phyloP scores from a whole-genome alignment of 2,329 filamentous ascomycete species.

The Fusarium tanahbumbuense region DNA sequence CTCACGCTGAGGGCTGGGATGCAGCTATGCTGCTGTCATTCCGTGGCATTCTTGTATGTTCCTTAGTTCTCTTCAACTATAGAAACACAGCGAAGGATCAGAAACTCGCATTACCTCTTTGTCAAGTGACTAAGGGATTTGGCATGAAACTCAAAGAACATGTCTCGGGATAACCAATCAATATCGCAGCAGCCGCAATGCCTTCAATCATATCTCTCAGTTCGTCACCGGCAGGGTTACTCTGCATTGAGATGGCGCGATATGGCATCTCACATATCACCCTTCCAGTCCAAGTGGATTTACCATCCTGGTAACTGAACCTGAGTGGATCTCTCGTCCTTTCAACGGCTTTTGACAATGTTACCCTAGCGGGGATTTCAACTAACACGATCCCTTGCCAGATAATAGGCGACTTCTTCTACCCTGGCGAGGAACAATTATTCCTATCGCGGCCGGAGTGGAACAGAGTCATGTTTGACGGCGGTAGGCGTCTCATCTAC shows the following conservation, averaged over 20 bases:
- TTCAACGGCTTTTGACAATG: constrained; percentile 38
- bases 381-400: constrained; percentile 44
- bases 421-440: constrained; percentile 49
- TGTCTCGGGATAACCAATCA: constrained; percentile 10
- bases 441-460: constrained; percentile 54
- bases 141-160: constrained; percentile 1
- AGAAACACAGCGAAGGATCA: constrained; percentile 3
- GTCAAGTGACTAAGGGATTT: constrained; percentile 33
- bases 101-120: constrained; percentile 24
- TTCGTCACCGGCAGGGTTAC: constrained; percentile 39
- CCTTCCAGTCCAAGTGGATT: constrained; percentile 41
- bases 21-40: constrained; percentile 54
- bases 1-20: constrained; percentile 52
- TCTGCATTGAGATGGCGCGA: constrained; percentile 44
- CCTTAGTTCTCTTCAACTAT: constrained; percentile 9
- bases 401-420: constrained; percentile 56
- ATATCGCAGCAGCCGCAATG: constrained; percentile 1
- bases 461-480: constrained; percentile 49
- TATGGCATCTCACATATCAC: constrained; percentile 46
- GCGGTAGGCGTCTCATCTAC: constrained; percentile 45
- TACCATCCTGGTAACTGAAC: constrained; percentile 25
- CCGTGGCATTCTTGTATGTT: constrained; percentile 52
- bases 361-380: constrained; percentile 34
- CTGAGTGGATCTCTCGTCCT: constrained; percentile 37
- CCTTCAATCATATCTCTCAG: constrained; percentile 11